A percentile compares a stretch with the other conserved stretches of the same genome.
Conservation (phyloP, 2,329 filamentous ascomycete species). For the Aspergillus sp. region DNA sequence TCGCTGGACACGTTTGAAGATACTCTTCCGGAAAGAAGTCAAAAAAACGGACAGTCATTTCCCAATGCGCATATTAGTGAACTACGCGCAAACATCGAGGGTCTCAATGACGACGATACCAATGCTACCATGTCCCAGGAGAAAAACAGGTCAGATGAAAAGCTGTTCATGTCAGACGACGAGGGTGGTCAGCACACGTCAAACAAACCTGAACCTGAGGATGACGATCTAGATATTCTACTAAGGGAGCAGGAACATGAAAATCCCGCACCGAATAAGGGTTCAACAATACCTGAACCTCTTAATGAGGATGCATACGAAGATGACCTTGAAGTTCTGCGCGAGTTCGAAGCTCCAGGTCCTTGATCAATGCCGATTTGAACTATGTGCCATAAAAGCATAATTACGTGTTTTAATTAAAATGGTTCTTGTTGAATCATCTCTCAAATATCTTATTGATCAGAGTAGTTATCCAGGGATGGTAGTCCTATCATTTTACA, state of each 20-base stretch:
- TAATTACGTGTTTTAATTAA: no score
- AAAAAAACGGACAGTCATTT: constrained; percentile 2
- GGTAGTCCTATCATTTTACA: no score
- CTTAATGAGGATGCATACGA: constrained; percentile 40
- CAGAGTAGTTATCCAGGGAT: no score
- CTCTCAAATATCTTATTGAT: no score
- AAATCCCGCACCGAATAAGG: constrained; percentile 1
- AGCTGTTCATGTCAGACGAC: constrained; percentile 26
- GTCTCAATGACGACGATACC: not conserved
- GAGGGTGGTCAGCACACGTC: constrained; percentile 5
- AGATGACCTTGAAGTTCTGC: constrained; percentile 63
- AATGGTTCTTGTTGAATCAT: no score
- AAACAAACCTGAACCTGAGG: constrained; percentile 29
- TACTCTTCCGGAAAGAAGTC: constrained; percentile 1
- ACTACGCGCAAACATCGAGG: not conserved
- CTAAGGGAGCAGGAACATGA: constrained; percentile 42
- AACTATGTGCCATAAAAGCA: no score
- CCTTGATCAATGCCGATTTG: not conserved
- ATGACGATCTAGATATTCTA: constrained; percentile 47
- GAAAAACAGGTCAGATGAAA: constrained; percentile 6
- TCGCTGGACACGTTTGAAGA: constrained; percentile 3
- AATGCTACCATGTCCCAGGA: not conserved
- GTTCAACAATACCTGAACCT: constrained; percentile 1
- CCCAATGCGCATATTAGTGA: not conserved
- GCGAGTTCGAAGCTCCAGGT: constrained; percentile 19